These are phyloP conservation scores for Chimonanthus praecox DNA, from an alignment of 164 flowering plant genomes.

Conservation along the genomic window DNA sequence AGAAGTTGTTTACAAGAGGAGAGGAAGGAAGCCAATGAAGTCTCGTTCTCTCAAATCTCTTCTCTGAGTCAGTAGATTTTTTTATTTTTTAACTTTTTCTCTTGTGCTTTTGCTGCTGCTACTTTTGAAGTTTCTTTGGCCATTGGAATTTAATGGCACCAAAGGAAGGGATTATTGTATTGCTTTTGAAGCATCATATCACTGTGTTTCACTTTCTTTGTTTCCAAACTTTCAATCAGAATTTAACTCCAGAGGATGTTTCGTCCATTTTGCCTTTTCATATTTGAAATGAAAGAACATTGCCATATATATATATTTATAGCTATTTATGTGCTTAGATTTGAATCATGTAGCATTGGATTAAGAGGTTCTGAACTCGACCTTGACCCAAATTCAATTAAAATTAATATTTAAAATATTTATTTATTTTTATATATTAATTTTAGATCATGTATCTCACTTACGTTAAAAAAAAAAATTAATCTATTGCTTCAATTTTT, in stretches of 20 bases:
- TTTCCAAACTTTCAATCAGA: neutral
- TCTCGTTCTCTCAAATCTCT: conserved; percentile 28
- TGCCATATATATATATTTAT: no score
- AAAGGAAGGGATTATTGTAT: no score
- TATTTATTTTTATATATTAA: no score
- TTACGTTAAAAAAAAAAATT: no score
- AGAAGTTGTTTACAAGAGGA: conserved; percentile 17
- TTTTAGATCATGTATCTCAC: no score
- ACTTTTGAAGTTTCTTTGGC: neutral
- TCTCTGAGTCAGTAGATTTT: neutral
- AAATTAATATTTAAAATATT: no score
- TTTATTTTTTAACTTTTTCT: no score
- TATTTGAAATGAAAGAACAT: neutral
- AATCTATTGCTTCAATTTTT: no score
- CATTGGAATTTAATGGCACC: neutral
- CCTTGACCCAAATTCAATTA: no score
- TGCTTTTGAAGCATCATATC: neutral
- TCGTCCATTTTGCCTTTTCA: neutral
- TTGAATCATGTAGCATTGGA: no score
- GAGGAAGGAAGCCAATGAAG: conserved; percentile 48
- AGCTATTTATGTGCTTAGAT: no score
- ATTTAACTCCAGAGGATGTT: neutral
- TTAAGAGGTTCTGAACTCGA: no score
- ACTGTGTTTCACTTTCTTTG: neutral
- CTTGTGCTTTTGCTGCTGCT: neutral